Evolutionary conservation across 2,329 filamentous ascomycete genomes (phyloP).

Genomic region (Fusarium gaditjirri): DNA sequence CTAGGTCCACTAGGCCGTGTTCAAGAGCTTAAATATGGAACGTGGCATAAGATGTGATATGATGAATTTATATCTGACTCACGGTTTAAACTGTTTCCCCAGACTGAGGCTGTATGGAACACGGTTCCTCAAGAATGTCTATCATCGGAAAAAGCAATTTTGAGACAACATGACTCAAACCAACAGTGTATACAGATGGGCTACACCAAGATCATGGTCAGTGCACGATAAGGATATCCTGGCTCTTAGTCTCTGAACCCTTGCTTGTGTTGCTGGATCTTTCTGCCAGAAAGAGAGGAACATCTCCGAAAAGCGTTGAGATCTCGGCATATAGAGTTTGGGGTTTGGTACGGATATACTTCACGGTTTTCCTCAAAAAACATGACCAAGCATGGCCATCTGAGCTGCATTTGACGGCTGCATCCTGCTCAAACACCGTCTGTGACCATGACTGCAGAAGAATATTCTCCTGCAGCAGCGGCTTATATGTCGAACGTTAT

Average conservation of each 20-base stretch:
- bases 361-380: neutral
- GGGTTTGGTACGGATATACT: neutral
- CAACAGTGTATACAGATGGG: slow-evolving; percentile 7
- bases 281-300: neutral
- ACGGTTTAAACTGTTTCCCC: slow-evolving; percentile 32
- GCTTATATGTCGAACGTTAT: slow-evolving; percentile 31
- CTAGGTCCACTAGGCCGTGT: slow-evolving; percentile 13
- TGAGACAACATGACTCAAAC: slow-evolving; percentile 35
- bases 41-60: slow-evolving; percentile 27
- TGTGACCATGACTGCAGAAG: slow-evolving; percentile 37
- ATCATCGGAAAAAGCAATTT: slow-evolving; percentile 29
- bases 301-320: neutral
- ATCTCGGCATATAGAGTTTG: neutral
- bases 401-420: slow-evolving; percentile 10
- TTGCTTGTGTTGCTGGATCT: slow-evolving; percentile 16
- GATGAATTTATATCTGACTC: slow-evolving; percentile 28
- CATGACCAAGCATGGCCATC: neutral
- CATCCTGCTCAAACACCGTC: slow-evolving; percentile 23
- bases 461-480: slow-evolving; percentile 37
- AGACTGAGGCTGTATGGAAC: slow-evolving; percentile 34
- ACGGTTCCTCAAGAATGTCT: slow-evolving; percentile 28
- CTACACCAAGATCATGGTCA: slow-evolving; percentile 33
- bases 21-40: slow-evolving; percentile 21
- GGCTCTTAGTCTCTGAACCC: slow-evolving; percentile 19
- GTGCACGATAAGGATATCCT: slow-evolving; percentile 37